Percentiles rank a stretch among this genome's conserved stretches.
Conservation (phyloP, 352 stramenopile species). For the Globisporangium spinosum region DNA sequence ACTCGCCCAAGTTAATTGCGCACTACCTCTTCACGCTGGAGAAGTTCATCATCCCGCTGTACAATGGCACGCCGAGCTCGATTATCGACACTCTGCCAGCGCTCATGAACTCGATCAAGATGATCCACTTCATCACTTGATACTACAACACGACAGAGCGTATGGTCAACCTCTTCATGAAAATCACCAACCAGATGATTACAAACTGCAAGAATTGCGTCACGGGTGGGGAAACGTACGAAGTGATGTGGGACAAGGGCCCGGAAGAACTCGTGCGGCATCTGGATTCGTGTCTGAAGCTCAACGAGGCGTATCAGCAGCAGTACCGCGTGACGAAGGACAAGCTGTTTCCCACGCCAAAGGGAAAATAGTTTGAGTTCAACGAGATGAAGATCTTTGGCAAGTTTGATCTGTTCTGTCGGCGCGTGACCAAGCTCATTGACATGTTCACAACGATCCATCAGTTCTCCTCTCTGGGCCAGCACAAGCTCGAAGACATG, state of each 20-base stretch:
- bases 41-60: conserved; percentile 91
- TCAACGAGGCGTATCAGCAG: conserved; percentile 98
- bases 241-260: conserved; percentile 94
- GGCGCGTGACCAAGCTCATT: conserved; percentile 97
- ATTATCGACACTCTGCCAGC: conserved; percentile 98
- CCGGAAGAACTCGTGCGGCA: conserved; percentile 93
- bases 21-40: conserved; percentile 98
- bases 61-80: conserved; percentile 92
- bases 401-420: conserved; percentile 98
- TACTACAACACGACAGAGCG: conserved; percentile 99
- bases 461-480: conserved; percentile 90
- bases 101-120: conserved; percentile 99
- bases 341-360: conserved; percentile 93
- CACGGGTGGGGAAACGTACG: conserved; percentile 74
- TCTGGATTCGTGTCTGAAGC: conserved; percentile 95
- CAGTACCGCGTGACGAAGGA: conserved; percentile 97
- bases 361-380: conserved; percentile 98
- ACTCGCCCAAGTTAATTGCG: conserved; percentile 89
- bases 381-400: conserved; percentile 99
- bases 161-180: conserved; percentile 96
- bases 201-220: conserved; percentile 96
- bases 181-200: conserved; percentile 99
- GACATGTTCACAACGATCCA: conserved; percentile 99
- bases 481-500: conserved; percentile 93
- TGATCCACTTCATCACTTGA: conserved; percentile 98